A percentile compares a stretch with the other conserved stretches of the same genome.
Conservation (phyloP, 2,329 filamentous ascomycete species). For the Chaetothyriales sp. region DNA sequence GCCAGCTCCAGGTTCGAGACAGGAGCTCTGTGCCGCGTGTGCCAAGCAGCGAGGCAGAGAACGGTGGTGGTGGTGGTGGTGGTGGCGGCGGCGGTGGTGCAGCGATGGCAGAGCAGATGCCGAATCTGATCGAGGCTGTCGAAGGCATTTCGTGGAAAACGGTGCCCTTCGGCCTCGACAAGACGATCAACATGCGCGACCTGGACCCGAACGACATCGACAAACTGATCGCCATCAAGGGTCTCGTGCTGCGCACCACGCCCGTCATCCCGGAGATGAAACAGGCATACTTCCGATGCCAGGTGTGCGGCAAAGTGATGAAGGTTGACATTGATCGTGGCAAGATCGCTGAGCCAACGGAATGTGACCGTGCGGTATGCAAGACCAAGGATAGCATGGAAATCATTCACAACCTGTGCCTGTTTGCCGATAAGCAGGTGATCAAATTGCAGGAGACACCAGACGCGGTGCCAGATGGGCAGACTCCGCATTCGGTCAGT, state of each 20-base stretch:
- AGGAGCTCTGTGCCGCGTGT: slow-evolving; percentile 62
- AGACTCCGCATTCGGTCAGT: slow-evolving; percentile 94
- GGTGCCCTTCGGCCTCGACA: slow-evolving; percentile 75
- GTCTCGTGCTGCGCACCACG: slow-evolving; percentile 86
- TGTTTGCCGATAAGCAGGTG: slow-evolving; percentile 93
- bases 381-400: slow-evolving; percentile 89
- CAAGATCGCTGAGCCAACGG: slow-evolving; percentile 86
- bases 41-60: slow-evolving; percentile 68
- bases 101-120: slow-evolving; percentile 33
- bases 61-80: no score
- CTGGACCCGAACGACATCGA: slow-evolving; percentile 94
- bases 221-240: slow-evolving; percentile 87
- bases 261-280: slow-evolving; percentile 99
- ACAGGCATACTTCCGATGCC: slow-evolving; percentile 93
- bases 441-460: slow-evolving; percentile 98
- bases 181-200: slow-evolving; percentile 79
- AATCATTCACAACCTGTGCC: slow-evolving; percentile 89
- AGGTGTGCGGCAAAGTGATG: slow-evolving; percentile 80
- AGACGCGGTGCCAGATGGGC: slow-evolving; percentile 83
- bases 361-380: slow-evolving; percentile 73
- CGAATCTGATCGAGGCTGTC: slow-evolving; percentile 65
- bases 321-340: slow-evolving; percentile 87
- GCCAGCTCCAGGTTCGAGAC: slow-evolving; percentile 36
- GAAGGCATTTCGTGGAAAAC: slow-evolving; percentile 71
- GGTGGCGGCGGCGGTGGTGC: no score